Conservation (phyloP, 176 grass and related monocot genomes). For the Carex pumila region DNA sequence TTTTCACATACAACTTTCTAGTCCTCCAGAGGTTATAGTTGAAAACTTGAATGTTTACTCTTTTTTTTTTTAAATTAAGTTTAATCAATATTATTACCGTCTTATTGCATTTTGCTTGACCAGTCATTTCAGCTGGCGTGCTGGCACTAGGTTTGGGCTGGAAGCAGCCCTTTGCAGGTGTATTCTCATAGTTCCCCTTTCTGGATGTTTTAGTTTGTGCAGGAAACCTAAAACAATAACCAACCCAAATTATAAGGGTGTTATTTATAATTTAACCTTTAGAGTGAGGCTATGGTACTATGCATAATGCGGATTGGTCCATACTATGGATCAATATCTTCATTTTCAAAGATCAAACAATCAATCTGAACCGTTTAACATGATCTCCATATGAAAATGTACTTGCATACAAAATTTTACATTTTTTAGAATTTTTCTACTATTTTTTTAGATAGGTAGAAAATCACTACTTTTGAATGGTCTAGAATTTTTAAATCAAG, state of each 20-base stretch:
- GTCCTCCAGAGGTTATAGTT: not conserved
- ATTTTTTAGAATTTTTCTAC: too few relatives aligned
- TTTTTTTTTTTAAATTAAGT: not conserved
- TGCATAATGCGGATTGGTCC: too few relatives aligned
- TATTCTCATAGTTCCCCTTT: conserved; percentile 41
- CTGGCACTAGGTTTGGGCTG: conserved; percentile 17
- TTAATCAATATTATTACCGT: not conserved
- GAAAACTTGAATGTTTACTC: conserved; percentile 3
- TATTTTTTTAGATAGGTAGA: too few relatives aligned
- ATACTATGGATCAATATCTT: too few relatives aligned
- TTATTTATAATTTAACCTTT: conserved; percentile 7
- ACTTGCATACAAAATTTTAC: too few relatives aligned
- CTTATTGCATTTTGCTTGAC: conserved; percentile 30
- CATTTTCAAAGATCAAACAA: too few relatives aligned
- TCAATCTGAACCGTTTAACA: too few relatives aligned
- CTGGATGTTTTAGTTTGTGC: conserved; percentile 41
- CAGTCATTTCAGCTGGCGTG: conserved; percentile 25
- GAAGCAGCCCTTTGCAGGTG: conserved; percentile 21
- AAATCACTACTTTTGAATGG: too few relatives aligned
- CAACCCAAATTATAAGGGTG: conserved; percentile 1
- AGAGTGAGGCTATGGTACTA: not conserved
- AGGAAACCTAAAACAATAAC: conserved; percentile 44
- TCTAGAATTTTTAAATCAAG: too few relatives aligned
- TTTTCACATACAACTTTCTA: not conserved
- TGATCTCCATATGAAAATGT: too few relatives aligned